Percentiles rank a stretch among this genome's conserved stretches.
Evolutionary conservation across 805 yeast genomes (phyloP).

Genomic region (Wickerhamomyces mucosus): DNA sequence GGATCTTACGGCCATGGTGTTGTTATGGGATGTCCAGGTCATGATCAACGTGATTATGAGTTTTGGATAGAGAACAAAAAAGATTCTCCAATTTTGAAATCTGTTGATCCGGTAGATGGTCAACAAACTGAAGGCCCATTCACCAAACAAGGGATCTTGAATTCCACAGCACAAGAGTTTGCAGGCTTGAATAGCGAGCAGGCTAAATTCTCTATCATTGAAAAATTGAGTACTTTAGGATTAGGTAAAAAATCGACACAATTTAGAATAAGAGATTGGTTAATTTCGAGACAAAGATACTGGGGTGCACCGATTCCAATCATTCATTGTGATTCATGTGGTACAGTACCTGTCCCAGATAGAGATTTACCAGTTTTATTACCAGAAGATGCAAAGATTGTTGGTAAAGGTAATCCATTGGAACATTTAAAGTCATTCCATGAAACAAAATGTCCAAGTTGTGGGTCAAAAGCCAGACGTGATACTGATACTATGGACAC

Average conservation of each 20-base stretch:
- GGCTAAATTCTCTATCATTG: slow-evolving; percentile 42
- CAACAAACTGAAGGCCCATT: slow-evolving; percentile 22
- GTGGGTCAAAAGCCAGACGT: slow-evolving; percentile 65
- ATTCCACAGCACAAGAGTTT: slow-evolving; percentile 36
- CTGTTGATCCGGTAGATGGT: slow-evolving; percentile 8
- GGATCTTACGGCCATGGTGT: slow-evolving; percentile 84
- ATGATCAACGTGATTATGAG: slow-evolving; percentile 73
- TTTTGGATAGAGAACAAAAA: slow-evolving; percentile 70
- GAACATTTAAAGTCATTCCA: slow-evolving; percentile 59
- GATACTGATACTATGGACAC: slow-evolving; percentile 99
- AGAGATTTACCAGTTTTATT: slow-evolving; percentile 72
- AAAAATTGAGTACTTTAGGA: slow-evolving; percentile 26
- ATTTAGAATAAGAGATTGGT: slow-evolving; percentile 82
- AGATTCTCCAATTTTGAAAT: slow-evolving; percentile 10
- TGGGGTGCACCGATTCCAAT: slow-evolving; percentile 99
- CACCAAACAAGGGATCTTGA: slow-evolving; percentile 38
- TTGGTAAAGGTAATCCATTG: slow-evolving; percentile 58
- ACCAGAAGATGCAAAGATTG: slow-evolving; percentile 46
- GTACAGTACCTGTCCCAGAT: slow-evolving; percentile 89
- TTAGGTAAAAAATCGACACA: slow-evolving; percentile 42
- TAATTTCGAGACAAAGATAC: slow-evolving; percentile 86
- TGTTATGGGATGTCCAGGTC: slow-evolving; percentile 98
- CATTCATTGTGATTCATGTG: slow-evolving; percentile 78
- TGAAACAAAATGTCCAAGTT: slow-evolving; percentile 70
- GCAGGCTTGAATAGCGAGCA: slow-evolving; percentile 38